Evolutionary conservation across 352 stramenopile species (phyloP), one percentile per base, ranked within the genome.

Genomic region (Pythium rishiriense): DNA sequence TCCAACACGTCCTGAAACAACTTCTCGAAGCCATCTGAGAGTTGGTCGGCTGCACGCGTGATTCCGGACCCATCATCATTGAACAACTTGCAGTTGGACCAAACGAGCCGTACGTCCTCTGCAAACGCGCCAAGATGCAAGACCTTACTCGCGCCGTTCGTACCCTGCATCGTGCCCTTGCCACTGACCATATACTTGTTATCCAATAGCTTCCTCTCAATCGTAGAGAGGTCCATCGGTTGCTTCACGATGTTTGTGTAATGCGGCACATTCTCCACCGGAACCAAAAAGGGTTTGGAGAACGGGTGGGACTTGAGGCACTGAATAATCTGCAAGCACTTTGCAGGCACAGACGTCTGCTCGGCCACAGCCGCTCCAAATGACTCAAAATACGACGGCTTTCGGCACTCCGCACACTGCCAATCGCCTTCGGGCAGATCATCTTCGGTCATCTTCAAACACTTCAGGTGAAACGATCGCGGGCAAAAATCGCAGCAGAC

Each of bases 401-500:
- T 91, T 29, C 71, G 73, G 73, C 85, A 94, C 61, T 93, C 81
- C 3, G 60, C 62, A 56, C 85, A 94, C 64, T 94, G 83, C 85
- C 85, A 94, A 52, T 93, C 79, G n/a, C 83, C 85, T 50, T 90
- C 76, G 0, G 85, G 85, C 7, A 94, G 66, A 39, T 94, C 83
- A 47, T 75, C 81, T 56, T 93, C 80, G 7, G 64, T 76, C 74
- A 93, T 81, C 22, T 82, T 68, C 26, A 94, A 48, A 58, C 95
- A 98, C 29, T 84, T 80, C 26, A 90, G 47, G 63, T 98, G 95
- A 81, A 94, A 98, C 37, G 91, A 93, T 24, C 93, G 79, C 7
- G 93, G 93, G 55, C 95, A 98, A 29, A 89, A 83, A 45, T 94
- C 89, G 62, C 95, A 98, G 64, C 85, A 97, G 7, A 97, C 77